Base-by-base conservation (phyloP, 106 monocot genomes). In the Allium sativum region DNA sequence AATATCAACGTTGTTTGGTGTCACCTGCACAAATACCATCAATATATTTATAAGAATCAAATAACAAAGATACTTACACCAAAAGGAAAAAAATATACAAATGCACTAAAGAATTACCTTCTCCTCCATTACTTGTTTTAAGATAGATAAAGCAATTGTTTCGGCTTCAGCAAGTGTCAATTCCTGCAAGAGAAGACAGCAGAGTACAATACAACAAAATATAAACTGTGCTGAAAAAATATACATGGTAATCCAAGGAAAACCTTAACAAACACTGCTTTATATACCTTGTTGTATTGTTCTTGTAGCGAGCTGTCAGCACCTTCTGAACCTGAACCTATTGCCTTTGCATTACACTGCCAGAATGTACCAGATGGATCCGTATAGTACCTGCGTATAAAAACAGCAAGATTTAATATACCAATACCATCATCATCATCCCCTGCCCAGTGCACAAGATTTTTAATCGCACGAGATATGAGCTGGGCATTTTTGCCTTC, bases 61-160 rank as follows among this genome's bases (percentile, higher is more conserved):
- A 61, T 9, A 45, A 16, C n/a, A 40, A 9, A 58, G 7, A 58
- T 42, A 13, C 14, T 3, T 31, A 31, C 31, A 31, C 31, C 31
- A 31, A 31, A 31, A 31, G 5, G 31, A 5, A 31, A 31, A 31
- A 31, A 2, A 31, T 2, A 31, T 31, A 31, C 31, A 31, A 31
- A 31, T 31, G 31, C 31, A 31, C 31, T 31, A 31, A 31, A 31
- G 31, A 31, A 31, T 31, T 74, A 94, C 93, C 89, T 94, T 94
- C 59, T 94, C 93, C 63, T 94, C 93, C 93, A 89, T 94, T 21
- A 94, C 93, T 81, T 94, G 93, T 77, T 94, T 94, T 58, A 94
- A 61, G 55, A 94, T 94, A 13, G 85, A 89, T 15, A 94, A 83
- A 51, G 93, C 89, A 61, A 86, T 73, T 52, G 85, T 86, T 50